Percentiles rank a stretch among this genome's conserved stretches.
Conservation (phyloP, 495 filamentous ascomycete genomes). For the Clavariopsis aquatica region DNA sequence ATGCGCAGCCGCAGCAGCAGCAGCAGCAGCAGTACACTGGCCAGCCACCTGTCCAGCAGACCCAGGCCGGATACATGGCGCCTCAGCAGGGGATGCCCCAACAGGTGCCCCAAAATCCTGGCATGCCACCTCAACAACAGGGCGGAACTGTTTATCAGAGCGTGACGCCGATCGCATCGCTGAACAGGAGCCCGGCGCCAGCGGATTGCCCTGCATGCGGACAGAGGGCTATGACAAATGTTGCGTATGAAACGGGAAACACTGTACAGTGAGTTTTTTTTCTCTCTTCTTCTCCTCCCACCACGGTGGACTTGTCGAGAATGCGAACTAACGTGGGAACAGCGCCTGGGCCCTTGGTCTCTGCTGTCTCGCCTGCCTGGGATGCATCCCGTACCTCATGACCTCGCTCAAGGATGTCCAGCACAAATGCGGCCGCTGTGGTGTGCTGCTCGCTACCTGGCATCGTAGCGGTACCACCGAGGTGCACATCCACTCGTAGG, state of each 20-base stretch:
- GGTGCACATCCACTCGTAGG: conserved; percentile 45
- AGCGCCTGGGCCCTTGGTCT: conserved; percentile 55
- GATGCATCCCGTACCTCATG: conserved; percentile 57
- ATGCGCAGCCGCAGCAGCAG: conserved; percentile 22
- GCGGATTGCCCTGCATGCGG: conserved; percentile 56
- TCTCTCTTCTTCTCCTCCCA: neutral
- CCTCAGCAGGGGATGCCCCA: conserved; percentile 12
- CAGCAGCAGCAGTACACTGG: conserved; percentile 23
- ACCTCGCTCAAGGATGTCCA: conserved; percentile 55
- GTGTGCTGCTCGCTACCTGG: conserved; percentile 52
- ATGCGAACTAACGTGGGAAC: conserved; percentile 2
- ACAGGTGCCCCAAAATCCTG: conserved; percentile 15
- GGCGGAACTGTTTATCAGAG: conserved; percentile 36
- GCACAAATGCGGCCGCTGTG: conserved; percentile 55
- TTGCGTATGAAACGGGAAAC: conserved; percentile 47
- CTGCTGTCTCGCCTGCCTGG: conserved; percentile 50
- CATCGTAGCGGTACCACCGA: conserved; percentile 55
- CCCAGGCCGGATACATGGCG: conserved; percentile 18
- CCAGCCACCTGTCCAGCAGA: conserved; percentile 25
- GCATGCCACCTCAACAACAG: conserved; percentile 31
- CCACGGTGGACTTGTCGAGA: neutral
- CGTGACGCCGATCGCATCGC: conserved; percentile 44
- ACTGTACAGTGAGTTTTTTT: conserved; percentile 54
- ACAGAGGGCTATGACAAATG: conserved; percentile 51
- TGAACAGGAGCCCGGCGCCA: conserved; percentile 44